Base-by-base conservation (phyloP, 345 rosid genomes). In the Durio zibethinus region DNA sequence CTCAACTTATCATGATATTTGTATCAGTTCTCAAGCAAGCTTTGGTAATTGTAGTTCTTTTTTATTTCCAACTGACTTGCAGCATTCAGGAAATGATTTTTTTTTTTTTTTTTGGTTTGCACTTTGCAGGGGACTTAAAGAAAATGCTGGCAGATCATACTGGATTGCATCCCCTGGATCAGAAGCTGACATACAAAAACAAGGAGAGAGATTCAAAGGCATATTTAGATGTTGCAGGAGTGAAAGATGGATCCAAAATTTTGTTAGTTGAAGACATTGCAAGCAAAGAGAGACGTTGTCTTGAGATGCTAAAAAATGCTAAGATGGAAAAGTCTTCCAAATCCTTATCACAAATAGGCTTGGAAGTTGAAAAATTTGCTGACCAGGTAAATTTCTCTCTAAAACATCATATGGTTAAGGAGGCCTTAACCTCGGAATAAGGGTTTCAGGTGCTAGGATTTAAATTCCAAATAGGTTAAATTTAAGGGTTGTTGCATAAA, bases 181-280 rank as follows among this genome's bases (percentile, higher is more conserved):
- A 87, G 83, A 90, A 88, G 68, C 72, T 90, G 84, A 78, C 85
- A 12, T 90, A 80, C 84, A 88, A 82, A 57, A 87, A 85, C 74
- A 88, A 82, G 74, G 91, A 87, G 86, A 90, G 93, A 69, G 89
- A 83, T 65, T 90, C 93, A 16, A 88, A 84, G 7, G 76, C 78
- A 53, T 88, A 70, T 76, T 86, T 90, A 10, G 92, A 90, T 48
- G 81, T 64, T 7, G 83, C 81, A 15, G 86, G 85, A 60, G 90
- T 90, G 31, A 90, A 82, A 75, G 85, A 88, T 59, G 84, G 88
- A 78, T 88, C 90, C 18, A 88, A 85, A 59, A 77, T 90, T 4
- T 84, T 85, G 61, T 82, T 90, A 6, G 76, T 88, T 9, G 91
- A 88, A 71, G 93, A 90, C 74, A 79, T 85, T 38, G 77, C 79